Conservation (phyloP, 495 filamentous ascomycete genomes). For the Trichoderma virens region DNA sequence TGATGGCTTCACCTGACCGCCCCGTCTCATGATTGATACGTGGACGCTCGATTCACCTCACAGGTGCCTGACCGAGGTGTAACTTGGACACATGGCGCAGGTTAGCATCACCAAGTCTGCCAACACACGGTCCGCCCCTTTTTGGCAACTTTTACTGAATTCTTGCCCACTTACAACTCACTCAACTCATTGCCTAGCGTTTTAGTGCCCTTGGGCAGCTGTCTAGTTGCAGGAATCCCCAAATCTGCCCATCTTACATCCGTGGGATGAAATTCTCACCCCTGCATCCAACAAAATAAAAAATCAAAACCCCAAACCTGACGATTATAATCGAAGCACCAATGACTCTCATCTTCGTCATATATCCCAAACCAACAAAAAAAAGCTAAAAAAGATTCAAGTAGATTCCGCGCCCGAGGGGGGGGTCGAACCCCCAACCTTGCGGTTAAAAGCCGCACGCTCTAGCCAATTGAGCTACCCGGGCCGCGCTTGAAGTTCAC, state of each 20-base stretch:
- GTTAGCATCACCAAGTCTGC: background rate
- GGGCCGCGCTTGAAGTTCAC: no score
- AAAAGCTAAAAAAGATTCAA: background rate
- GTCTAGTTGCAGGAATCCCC: background rate
- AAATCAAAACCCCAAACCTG: no score
- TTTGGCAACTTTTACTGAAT: background rate
- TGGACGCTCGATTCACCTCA: background rate
- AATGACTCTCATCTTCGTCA: background rate
- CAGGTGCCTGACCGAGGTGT: no score
- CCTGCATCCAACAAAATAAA: no score
- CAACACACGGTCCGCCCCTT: background rate
- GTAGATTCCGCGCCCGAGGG: background rate
- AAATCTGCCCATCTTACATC: background rate
- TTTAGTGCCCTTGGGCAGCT: no score
- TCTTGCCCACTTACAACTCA: background rate
- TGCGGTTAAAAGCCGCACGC: constrained; percentile 9
- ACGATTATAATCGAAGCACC: background rate
- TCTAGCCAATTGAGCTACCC: constrained; percentile 8
- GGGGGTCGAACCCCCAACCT: constrained; percentile 7
- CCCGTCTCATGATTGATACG: background rate
- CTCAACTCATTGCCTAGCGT: no score
- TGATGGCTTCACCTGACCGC: background rate
- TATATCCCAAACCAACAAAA: background rate
- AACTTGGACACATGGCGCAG: no score
- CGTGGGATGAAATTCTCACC: no score